Conservation (phyloP, 495 filamentous ascomycete genomes). For the Penicillium egyptiacum region DNA sequence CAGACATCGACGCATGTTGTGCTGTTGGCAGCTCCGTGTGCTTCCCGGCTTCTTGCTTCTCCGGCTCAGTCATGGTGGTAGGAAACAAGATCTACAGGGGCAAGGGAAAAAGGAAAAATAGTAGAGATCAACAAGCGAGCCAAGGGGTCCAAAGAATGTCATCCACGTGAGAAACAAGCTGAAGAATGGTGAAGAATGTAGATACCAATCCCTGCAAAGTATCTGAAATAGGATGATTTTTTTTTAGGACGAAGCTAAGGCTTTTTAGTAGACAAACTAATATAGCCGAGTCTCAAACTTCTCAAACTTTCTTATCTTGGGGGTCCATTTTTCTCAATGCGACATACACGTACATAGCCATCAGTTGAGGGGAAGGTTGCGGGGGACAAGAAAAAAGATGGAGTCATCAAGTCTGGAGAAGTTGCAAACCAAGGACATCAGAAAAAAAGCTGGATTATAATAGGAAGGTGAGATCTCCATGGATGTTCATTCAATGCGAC, state of each 20-base stretch:
- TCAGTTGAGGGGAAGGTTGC: background rate
- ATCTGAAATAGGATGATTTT: background rate
- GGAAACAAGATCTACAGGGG: constrained; percentile 6
- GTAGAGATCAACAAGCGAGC: constrained; percentile 4
- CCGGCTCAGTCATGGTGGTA: constrained; percentile 4
- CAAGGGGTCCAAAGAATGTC: constrained; percentile 12
- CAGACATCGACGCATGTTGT: constrained; percentile 16
- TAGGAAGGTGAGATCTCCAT: background rate
- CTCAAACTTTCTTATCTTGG: constrained; percentile 18
- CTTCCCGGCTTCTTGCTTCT: constrained; percentile 4
- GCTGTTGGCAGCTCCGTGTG: constrained; percentile 16
- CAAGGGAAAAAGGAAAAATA: background rate
- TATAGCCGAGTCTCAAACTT: constrained; percentile 17
- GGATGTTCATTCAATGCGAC: background rate
- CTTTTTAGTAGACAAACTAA: background rate
- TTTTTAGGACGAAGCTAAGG: constrained; percentile 9
- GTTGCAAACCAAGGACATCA: background rate
- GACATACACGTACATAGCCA: background rate
- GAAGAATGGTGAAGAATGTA: constrained; percentile 8
- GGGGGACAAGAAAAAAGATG: constrained; percentile 1
- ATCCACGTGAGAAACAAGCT: constrained; percentile 3
- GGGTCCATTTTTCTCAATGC: constrained; percentile 17
- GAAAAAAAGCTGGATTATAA: background rate
- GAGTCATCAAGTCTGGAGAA: constrained; percentile 7
- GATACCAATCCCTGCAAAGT: background rate